Evolutionary conservation across 495 filamentous ascomycete species (phyloP).

Genomic region (Polyplosphaeria fusca): DNA sequence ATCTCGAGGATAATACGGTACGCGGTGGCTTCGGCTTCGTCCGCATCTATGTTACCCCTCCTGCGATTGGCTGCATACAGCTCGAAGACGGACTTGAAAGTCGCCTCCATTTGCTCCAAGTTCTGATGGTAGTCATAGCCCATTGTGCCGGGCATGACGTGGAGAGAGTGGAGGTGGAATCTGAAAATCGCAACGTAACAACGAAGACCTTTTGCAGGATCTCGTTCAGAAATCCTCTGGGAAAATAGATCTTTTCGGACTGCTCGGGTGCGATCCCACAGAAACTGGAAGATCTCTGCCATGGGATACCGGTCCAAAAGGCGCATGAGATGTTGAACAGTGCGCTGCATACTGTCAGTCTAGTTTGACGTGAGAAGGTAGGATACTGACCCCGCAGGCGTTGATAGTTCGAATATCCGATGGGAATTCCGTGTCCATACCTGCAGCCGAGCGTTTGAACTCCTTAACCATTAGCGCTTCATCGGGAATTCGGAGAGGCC

Average conservation of each 20-base stretch:
- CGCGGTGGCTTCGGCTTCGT: slow-evolving; percentile 86
- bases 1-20: slow-evolving; percentile 88
- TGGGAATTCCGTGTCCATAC: slow-evolving; percentile 84
- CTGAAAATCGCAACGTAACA: too few species aligned
- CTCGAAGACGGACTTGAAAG: slow-evolving; percentile 66
- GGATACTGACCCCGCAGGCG: slow-evolving; percentile 53
- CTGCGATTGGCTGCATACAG: slow-evolving; percentile 81
- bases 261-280: slow-evolving; percentile 91
- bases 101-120: slow-evolving; percentile 84
- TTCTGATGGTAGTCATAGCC: slow-evolving; percentile 81
- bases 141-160: slow-evolving; percentile 69
- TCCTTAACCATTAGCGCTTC: slow-evolving; percentile 76
- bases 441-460: slow-evolving; percentile 84
- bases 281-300: too few species aligned
- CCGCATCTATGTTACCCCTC: slow-evolving; percentile 52
- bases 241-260: slow-evolving; percentile 79
- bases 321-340: slow-evolving; percentile 78
- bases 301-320: slow-evolving; percentile 48
- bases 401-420: slow-evolving; percentile 84
- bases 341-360: slow-evolving; percentile 43
- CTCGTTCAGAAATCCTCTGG: slow-evolving; percentile 47
- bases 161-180: slow-evolving; percentile 87
- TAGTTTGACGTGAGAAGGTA: neutral
- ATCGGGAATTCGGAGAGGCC: slow-evolving; percentile 40
- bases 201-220: too few species aligned